Conservation (phyloP, 192 early-diverging fungal species). For the Coemansia sp. region DNA sequence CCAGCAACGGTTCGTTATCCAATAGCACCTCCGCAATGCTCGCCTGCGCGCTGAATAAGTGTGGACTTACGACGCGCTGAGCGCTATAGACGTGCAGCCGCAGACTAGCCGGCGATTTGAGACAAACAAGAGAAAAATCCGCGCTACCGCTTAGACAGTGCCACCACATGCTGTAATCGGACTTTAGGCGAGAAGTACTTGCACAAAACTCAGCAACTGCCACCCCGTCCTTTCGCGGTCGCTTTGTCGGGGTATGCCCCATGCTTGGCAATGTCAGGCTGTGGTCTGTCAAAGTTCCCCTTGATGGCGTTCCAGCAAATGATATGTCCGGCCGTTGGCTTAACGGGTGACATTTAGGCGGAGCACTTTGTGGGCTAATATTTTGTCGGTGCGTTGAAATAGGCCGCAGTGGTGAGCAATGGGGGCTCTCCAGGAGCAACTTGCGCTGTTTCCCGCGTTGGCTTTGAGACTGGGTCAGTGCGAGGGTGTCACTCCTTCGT, state of each 20-base stretch:
- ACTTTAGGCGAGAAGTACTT: slow-evolving; percentile 12
- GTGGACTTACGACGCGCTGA: slow-evolving; percentile 18
- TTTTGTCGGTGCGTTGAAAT: slow-evolving; percentile 17
- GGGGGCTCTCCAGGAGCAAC: neutral
- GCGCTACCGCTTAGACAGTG: slow-evolving; percentile 31
- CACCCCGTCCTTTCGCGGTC: slow-evolving; percentile 19
- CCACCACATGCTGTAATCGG: slow-evolving; percentile 44
- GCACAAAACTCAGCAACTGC: slow-evolving; percentile 17
- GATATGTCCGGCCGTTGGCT: slow-evolving; percentile 17
- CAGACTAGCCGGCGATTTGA: slow-evolving; percentile 14
- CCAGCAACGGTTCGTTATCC: neutral
- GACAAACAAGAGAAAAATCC: slow-evolving; percentile 13
- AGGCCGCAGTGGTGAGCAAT: slow-evolving; percentile 13
- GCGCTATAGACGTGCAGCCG: slow-evolving; percentile 9
- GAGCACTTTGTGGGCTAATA: slow-evolving; percentile 9
- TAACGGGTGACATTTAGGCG: slow-evolving; percentile 9
- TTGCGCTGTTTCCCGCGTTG: neutral
- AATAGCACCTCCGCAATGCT: slow-evolving; percentile 7
- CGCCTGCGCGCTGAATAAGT: slow-evolving; percentile 28
- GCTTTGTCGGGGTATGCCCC: slow-evolving; percentile 25
- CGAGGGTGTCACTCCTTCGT: neutral
- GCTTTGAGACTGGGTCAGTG: neutral
- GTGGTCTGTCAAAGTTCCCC: neutral
- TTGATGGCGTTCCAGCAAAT: neutral
- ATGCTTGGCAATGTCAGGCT: neutral